phyloP scores from a whole-genome alignment of 805 yeast species.

The Wickerhamomyces ciferrii region DNA sequence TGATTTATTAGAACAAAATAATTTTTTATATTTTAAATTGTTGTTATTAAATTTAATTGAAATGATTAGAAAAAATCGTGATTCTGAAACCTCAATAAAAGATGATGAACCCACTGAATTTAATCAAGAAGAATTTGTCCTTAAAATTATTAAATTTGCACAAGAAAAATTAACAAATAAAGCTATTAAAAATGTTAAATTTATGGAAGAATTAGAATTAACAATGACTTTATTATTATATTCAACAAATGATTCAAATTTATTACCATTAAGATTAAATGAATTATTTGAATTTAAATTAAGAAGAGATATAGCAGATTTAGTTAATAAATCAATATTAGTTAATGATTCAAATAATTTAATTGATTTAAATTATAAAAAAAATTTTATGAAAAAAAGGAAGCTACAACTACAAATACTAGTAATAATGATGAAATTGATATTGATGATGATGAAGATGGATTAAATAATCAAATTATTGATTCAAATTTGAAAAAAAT shows the following conservation, averaged over 20 bases:
- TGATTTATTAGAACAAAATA: slow-evolving; percentile 56
- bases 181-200: slow-evolving; percentile 50
- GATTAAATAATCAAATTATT: slow-evolving; percentile 3
- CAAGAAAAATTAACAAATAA: slow-evolving; percentile 56
- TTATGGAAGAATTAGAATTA: slow-evolving; percentile 69
- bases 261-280: slow-evolving; percentile 49
- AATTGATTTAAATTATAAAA: slow-evolving; percentile 7
- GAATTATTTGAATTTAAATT: slow-evolving; percentile 53
- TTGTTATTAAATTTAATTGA: slow-evolving; percentile 73
- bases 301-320: slow-evolving; percentile 59
- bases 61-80: slow-evolving; percentile 48
- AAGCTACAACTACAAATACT: too few species aligned
- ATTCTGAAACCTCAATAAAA: slow-evolving; percentile 8
- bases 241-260: slow-evolving; percentile 27
- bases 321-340: slow-evolving; percentile 66
- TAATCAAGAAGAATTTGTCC: slow-evolving; percentile 42
- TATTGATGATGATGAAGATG: background rate
- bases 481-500: slow-evolving; percentile 43
- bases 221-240: slow-evolving; percentile 76
- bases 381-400: background rate
- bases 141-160: slow-evolving; percentile 52
- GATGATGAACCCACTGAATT: too few species aligned
- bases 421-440: background rate
- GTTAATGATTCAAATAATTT: slow-evolving; percentile 3
- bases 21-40: slow-evolving; percentile 64